Base-by-base conservation (phyloP, 106 monocot species). In the Agapanthus africanus region DNA sequence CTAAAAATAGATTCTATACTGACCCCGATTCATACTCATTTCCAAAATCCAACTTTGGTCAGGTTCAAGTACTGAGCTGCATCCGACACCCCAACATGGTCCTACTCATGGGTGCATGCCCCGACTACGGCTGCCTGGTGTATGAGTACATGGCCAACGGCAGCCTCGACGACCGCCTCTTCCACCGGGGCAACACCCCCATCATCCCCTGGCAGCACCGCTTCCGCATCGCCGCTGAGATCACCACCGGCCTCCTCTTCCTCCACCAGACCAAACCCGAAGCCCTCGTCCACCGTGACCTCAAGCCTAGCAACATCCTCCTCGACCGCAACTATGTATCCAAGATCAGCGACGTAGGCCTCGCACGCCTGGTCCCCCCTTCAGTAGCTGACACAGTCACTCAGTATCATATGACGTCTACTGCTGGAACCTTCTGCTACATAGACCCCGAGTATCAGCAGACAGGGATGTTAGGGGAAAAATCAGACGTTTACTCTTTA, bases 321-420 rank as follows among this genome's bases (percentile, higher is more conserved):
- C 70, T 77, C 8, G 77, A 77, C 50, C 37, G 54, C 1, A 77
- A 71, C 65, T 77, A 71, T 27, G 54, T 65, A 23, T 71, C 70
- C 77, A 77, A 77, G 70, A 71, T 77, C 63, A 77, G 77, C n/a
- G 77, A 77, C 8, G 77, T 77, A 37, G 77, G 70, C 36, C 77
- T 70, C 10, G 70, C 75, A 3, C 68, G 68, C 11, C 75, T 75
- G 37, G 68, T 75, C n/a, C 74, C 67, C 6, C 75, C 59, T 8
- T 59, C 75, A 0, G 59, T 68, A 0, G 75, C 68, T 4, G 68
- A 68, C 22, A 75, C 54, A 8, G 70, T 77, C 27, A 71, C 77
- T 16, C 77, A 77, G 41, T 77, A 70, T 40, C 59, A 70, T 11
- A 71, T 75, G 75, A 75, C 75, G 21, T 75, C 75, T 37, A 42